Conservation (phyloP, 805 yeast species). For the Ogataea salicorniae region DNA sequence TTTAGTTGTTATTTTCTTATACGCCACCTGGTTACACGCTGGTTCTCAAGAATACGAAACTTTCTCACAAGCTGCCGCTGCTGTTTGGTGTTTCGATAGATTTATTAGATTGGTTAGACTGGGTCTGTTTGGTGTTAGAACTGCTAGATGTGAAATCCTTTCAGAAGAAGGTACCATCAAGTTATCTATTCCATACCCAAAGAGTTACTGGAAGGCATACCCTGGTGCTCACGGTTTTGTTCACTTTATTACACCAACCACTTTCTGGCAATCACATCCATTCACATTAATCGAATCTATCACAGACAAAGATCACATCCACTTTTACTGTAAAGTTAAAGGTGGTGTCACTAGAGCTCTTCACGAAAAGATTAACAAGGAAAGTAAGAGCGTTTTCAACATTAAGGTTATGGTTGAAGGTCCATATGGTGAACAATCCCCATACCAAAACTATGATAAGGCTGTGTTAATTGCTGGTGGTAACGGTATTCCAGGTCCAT, state of each 20-base stretch:
- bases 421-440: slow-evolving; percentile 59
- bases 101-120: slow-evolving; percentile 39
- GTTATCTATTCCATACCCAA: slow-evolving; percentile 43
- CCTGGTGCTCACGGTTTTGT: slow-evolving; percentile 62
- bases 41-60: slow-evolving; percentile 27
- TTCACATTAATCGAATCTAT: slow-evolving; percentile 48
- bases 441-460: slow-evolving; percentile 46
- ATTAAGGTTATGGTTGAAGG: slow-evolving; percentile 66
- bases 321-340: slow-evolving; percentile 45
- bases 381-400: slow-evolving; percentile 23
- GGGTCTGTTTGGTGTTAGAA: slow-evolving; percentile 32
- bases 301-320: slow-evolving; percentile 33
- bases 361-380: slow-evolving; percentile 25
- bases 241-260: slow-evolving; percentile 45
- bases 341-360: slow-evolving; percentile 52
- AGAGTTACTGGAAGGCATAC: slow-evolving; percentile 38
- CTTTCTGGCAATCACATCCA: slow-evolving; percentile 54
- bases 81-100: slow-evolving; percentile 53
- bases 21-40: slow-evolving; percentile 58
- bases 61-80: slow-evolving; percentile 34
- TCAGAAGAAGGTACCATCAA: slow-evolving; percentile 45
- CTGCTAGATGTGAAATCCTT: slow-evolving; percentile 33
- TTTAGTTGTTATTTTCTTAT: slow-evolving; percentile 48
- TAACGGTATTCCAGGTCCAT: slow-evolving; percentile 63
- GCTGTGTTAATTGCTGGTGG: slow-evolving; percentile 68